Percentiles rank a stretch among this genome's conserved stretches.
Evolutionary conservation across 257 asterid species (phyloP).

Genomic region (Solanum tacnaense): DNA sequence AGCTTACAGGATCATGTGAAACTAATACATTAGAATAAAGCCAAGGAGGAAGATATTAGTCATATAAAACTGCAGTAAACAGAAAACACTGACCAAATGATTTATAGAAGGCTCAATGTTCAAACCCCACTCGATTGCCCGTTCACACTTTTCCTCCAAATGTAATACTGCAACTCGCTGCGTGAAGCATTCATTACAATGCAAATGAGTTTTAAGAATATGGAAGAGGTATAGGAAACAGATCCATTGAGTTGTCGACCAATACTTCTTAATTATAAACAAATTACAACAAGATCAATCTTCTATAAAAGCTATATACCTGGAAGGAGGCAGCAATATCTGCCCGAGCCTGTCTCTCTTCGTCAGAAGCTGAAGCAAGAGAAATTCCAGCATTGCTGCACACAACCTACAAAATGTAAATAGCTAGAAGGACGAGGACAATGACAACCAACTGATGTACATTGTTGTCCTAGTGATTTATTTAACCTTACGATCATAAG

Average conservation of each 20-base stretch:
- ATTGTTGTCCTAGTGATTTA: not conserved
- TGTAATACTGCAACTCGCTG: conserved; percentile 91
- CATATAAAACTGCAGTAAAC: not conserved
- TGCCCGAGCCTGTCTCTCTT: conserved; percentile 79
- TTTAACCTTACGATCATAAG: not conserved
- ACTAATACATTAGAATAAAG: not conserved
- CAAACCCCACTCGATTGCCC: conserved; percentile 89
- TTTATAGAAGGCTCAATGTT: conserved; percentile 75
- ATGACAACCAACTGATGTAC: not conserved
- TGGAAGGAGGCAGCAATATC: conserved; percentile 97
- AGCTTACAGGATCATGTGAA: not conserved
- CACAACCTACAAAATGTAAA: not conserved
- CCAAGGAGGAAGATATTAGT: not conserved
- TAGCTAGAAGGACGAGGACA: not conserved
- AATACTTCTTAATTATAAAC: not conserved
- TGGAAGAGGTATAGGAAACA: not conserved
- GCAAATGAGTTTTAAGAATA: not conserved
- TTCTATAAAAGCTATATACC: conserved; percentile 18
- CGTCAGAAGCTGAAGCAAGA: conserved; percentile 52
- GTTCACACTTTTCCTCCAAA: conserved; percentile 79
- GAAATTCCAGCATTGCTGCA: conserved; percentile 71
- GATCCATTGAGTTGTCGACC: not conserved
- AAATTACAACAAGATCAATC: not conserved
- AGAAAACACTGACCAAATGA: conserved; percentile 47
- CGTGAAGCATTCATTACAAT: not conserved